Evolutionary conservation across 2,329 filamentous ascomycete species (phyloP).

Genomic region (Calonectria hongkongensis): DNA sequence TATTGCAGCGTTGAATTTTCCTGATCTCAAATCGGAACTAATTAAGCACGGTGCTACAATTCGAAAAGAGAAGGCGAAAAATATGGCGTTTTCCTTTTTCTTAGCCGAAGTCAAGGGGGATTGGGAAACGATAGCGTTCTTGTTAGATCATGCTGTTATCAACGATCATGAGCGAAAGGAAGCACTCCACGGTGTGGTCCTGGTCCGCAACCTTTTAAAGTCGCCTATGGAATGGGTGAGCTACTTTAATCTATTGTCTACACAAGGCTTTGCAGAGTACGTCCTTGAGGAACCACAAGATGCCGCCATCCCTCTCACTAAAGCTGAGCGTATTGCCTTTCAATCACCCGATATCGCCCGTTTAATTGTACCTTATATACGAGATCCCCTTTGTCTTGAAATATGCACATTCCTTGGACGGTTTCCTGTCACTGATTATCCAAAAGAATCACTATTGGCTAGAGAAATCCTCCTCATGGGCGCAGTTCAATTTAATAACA

Average conservation of each 20-base stretch:
- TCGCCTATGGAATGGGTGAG: too few relatives aligned
- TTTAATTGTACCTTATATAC: background rate
- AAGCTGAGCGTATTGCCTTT: background rate
- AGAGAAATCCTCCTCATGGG: background rate
- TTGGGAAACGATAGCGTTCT: background rate
- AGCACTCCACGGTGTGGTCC: background rate
- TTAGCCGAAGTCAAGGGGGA: background rate
- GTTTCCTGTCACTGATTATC: too few relatives aligned
- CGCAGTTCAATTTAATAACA: background rate
- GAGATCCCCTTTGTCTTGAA: conserved; percentile 4
- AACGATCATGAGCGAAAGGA: background rate
- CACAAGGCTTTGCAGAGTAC: background rate
- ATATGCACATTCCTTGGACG: background rate
- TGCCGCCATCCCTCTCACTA: background rate
- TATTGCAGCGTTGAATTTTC: background rate
- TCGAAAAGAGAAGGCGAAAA: background rate
- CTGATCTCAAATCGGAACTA: background rate
- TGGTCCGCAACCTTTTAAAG: fast-evolving
- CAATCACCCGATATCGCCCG: background rate
- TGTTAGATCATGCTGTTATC: background rate
- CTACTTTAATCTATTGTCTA: background rate
- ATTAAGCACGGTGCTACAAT: background rate
- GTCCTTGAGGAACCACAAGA: background rate
- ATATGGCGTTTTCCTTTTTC: background rate
- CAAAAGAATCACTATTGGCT: background rate